Percentiles rank a stretch among this genome's conserved stretches.
Conservation (phyloP, 805 yeast species). For the Yamadazyma ubonensis region DNA sequence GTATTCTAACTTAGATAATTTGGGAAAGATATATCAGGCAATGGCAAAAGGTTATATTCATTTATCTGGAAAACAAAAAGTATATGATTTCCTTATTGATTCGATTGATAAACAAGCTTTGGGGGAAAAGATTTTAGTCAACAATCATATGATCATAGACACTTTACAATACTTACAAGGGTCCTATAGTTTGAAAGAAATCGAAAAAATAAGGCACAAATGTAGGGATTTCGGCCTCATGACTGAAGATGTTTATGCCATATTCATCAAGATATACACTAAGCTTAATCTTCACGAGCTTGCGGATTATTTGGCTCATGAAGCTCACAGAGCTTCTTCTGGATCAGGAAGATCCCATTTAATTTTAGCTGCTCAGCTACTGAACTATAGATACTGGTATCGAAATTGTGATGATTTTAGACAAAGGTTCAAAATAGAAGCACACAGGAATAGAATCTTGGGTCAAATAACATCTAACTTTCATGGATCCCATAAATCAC, state of each 20-base stretch:
- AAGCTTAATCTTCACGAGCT: constrained; percentile 28
- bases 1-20: background rate
- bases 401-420: constrained; percentile 9
- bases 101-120: constrained; percentile 20
- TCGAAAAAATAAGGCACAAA: constrained; percentile 18
- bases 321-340: constrained; percentile 29
- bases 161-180: constrained; percentile 23
- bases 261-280: constrained; percentile 29
- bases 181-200: constrained; percentile 21
- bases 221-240: constrained; percentile 19
- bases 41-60: constrained; percentile 1
- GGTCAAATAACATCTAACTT: background rate
- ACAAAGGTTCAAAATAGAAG: background rate
- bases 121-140: constrained; percentile 17
- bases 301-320: constrained; percentile 32
- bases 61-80: constrained; percentile 18
- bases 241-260: constrained; percentile 26
- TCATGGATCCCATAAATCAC: background rate
- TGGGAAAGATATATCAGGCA: background rate
- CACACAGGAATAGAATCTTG: background rate
- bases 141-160: constrained; percentile 16
- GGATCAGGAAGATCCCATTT: constrained; percentile 30
- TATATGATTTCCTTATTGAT: constrained; percentile 25
- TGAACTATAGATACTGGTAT: constrained; percentile 32
- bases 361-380: constrained; percentile 28